Evolutionary conservation across 192 early-diverging fungal species (phyloP).

Genomic region (Backusella luteola): DNA sequence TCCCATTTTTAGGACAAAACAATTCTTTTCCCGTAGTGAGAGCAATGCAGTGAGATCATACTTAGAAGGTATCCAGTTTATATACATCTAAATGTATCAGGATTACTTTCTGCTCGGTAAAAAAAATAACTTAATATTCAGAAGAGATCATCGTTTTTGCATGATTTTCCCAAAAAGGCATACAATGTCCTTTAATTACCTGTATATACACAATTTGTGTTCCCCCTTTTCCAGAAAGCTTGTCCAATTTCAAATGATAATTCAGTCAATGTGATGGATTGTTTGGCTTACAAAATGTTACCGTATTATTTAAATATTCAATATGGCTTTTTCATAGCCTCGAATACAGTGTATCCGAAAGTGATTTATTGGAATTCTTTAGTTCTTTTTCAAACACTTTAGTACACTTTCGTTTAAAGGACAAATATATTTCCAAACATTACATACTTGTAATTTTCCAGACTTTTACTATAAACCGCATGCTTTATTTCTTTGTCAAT

Average conservation of each 20-base stretch:
- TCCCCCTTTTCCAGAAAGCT: constrained; percentile 46
- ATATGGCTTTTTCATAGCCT: constrained; percentile 65
- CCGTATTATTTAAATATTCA: constrained; percentile 72
- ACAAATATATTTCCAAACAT: neutral
- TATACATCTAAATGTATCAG: constrained; percentile 36
- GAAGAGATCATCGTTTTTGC: constrained; percentile 80
- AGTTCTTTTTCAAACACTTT: constrained; percentile 71
- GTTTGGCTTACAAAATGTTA: constrained; percentile 72
- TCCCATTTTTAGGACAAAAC: no score
- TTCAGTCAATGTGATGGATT: constrained; percentile 72
- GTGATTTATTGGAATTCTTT: constrained; percentile 89
- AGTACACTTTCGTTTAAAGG: constrained; percentile 20
- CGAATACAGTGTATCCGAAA: constrained; percentile 85
- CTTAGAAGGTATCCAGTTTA: neutral
- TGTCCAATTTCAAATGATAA: constrained; percentile 75
- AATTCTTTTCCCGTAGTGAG: no score
- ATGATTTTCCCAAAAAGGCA: constrained; percentile 69
- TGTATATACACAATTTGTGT: constrained; percentile 79
- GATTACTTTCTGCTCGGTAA: constrained; percentile 66
- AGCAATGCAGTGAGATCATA: neutral
- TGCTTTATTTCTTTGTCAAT: constrained; percentile 86
- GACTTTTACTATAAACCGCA: constrained; percentile 55
- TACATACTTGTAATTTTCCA: neutral
- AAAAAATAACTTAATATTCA: constrained; percentile 73
- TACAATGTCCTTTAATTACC: constrained; percentile 78